Base-by-base conservation (phyloP, 1,284 basidiomycete genomes). In the Melampsora americana region DNA sequence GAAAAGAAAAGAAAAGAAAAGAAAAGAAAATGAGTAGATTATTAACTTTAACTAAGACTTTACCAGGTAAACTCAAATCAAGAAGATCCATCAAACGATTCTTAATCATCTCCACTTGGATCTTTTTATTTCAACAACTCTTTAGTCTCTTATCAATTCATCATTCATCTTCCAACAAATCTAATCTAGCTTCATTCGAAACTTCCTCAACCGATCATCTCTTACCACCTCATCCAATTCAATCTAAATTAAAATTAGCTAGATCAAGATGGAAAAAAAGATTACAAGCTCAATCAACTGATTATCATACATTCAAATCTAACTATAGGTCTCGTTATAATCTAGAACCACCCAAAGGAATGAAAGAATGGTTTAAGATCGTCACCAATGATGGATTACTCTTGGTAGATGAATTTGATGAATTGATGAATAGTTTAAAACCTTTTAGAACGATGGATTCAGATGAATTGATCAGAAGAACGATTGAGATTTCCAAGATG, bases 31-130 rank as follows among this genome's bases (percentile, higher is more conserved):
- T 73, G 71, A 30, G 62, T 73, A 65, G 72, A 30, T 50, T 62
- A 56, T 56, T 75, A 65, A 60, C 66, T 32, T 42, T 42, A 9
- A 42, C 42, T 14, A 42, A 42, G 14, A 42, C 42, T 12, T 44
- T 75, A 7, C 72, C 72, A 39, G 72, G 72, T 48, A 75, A 75
- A 75, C 56, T 75, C 9, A 62, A 66, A n/a, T 75, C 72, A 56
- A 60, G 72, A 67, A 53, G 72, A 32, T 75, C 72, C 18, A 44
- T 75, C 72, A 67, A 62, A 59, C 65, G 72, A 46, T 39, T 67
- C 72, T 75, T 75, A 26, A 68, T 75, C 64, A 20, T 68, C 64
- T 68, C 66, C 6, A 59, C 66, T 0, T 75, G 72, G 72, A 16
- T 75, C 46, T 75, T 75, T 35, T 65, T 75, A 53, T 23, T 75